phyloP scores from a whole-genome alignment of 176 grass and related monocot species.

The Panicum miliaceum region DNA sequence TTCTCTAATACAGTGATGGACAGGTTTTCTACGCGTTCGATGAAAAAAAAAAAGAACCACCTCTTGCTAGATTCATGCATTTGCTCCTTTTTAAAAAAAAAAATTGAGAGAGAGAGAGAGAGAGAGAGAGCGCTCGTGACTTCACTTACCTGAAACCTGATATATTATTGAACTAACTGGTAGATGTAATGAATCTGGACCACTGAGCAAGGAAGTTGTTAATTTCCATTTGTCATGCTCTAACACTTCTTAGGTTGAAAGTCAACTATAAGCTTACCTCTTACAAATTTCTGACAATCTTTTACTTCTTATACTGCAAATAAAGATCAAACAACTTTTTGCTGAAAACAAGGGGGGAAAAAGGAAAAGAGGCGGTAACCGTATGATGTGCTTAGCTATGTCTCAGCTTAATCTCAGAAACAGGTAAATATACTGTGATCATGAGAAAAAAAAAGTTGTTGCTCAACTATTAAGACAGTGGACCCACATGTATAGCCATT shows the following conservation, averaged over 20 bases:
- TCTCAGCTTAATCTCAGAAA: neutral
- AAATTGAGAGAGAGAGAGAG: too few relatives aligned
- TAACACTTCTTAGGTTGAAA: neutral
- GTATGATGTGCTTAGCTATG: neutral
- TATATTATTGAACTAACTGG: neutral
- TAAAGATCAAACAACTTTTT: neutral
- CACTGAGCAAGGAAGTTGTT: neutral
- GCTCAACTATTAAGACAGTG: neutral
- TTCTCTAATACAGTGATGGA: too few relatives aligned
- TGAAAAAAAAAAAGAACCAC: too few relatives aligned
- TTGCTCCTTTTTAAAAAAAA: too few relatives aligned
- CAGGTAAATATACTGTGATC: neutral
- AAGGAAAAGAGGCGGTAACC: neutral
- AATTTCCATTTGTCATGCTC: neutral
- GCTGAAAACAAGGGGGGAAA: too few relatives aligned
- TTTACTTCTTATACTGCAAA: too few relatives aligned
- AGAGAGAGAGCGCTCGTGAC: neutral
- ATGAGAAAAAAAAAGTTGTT: neutral
- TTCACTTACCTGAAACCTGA: too few relatives aligned
- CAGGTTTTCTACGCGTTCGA: too few relatives aligned
- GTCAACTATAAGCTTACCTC: neutral
- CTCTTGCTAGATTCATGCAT: conserved; percentile 10
- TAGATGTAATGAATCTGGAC: conserved; percentile 1
- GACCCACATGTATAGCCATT: neutral
- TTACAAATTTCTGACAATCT: neutral